A percentile compares a stretch with the other conserved stretches of the same genome.
Evolutionary conservation across 495 filamentous ascomycete species (phyloP).

Genomic region (Thermothielavioides terrestris): DNA sequence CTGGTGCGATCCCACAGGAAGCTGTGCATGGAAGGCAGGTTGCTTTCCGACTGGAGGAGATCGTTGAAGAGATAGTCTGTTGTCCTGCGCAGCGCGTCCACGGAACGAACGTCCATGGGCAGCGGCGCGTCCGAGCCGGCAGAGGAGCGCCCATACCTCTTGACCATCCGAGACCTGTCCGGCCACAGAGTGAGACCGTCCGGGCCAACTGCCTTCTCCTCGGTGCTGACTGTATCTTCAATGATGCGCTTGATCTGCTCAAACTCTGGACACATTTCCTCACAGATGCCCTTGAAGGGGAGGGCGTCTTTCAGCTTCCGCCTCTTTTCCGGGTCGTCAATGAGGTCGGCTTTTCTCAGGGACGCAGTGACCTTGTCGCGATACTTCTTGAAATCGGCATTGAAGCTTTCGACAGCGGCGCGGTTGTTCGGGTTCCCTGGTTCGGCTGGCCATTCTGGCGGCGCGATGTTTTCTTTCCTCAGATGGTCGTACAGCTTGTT

Average conservation of each 20-base stretch:
- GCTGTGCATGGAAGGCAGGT: constrained; percentile 62
- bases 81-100: constrained; percentile 61
- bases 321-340: constrained; percentile 84
- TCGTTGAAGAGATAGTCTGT: constrained; percentile 75
- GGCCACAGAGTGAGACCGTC: constrained; percentile 32
- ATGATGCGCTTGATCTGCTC: constrained; percentile 75
- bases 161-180: constrained; percentile 48
- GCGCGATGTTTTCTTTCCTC: constrained; percentile 33
- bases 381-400: constrained; percentile 50
- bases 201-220: constrained; percentile 39
- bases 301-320: constrained; percentile 76
- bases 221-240: constrained; percentile 45
- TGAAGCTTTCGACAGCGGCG: constrained; percentile 35
- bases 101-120: constrained; percentile 84
- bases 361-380: constrained; percentile 57
- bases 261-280: constrained; percentile 89
- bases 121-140: constrained; percentile 87
- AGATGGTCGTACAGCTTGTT: constrained; percentile 35
- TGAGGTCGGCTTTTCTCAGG: constrained; percentile 63
- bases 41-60: constrained; percentile 55
- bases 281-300: constrained; percentile 78
- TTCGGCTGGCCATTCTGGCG: constrained; percentile 37
- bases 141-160: constrained; percentile 81
- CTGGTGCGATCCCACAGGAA: constrained; percentile 94
- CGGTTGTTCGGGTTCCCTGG: constrained; percentile 34